Base-by-base conservation (phyloP, 768 basidiomycete species). In the Hortiboletus flavorubellus region DNA sequence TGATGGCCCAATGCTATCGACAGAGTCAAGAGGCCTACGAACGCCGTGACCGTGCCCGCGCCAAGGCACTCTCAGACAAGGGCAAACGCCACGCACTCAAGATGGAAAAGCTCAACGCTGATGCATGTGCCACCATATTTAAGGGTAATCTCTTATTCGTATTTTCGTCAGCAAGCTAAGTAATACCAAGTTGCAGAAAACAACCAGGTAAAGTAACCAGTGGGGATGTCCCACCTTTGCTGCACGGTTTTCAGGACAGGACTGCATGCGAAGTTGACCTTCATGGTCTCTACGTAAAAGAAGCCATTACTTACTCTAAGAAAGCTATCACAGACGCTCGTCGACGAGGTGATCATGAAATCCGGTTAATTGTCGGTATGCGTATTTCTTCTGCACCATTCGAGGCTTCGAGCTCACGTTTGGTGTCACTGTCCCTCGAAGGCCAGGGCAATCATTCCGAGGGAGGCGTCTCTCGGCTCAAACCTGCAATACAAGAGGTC, bases 201-300 rank as follows among this genome's bases (percentile, higher is more conserved):
- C 65, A 93, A 95, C 74, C 80, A 74, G 71, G 87, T 85, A 56
- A 43, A 49, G 35, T 26, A 38, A 6, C 11, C 11, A 18, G 14
- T 9, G 21, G n/a, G 14, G 7, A 21, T 3, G 26, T 23, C 34
- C 12, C 38, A 46, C 42, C 23, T 45, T 49, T 41, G 49, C 35
- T 55, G 33, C 38, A 64, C 2, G 16, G 3, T 21, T 49, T 51
- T 30, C 61, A 86, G 82, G 81, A 87, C 58, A 87, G 81, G 43
- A 69, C 78, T 51, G 76, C 79, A 3, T 85, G 85, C 2, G 86
- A 93, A 69, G 76, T 97, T 45, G 96, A 98, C 72, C 75, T 98
- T 40, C 95, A 98, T 68, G 93, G 93, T 8, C 77, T 98, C 5
- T 95, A 89, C 68, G 93, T 96, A 54, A 91, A 91, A 65, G 96